Percentiles rank a stretch among this genome's conserved stretches.
Conservation (phyloP, 2,329 filamentous ascomycete species). For the Emmonsiellopsis sp. region DNA sequence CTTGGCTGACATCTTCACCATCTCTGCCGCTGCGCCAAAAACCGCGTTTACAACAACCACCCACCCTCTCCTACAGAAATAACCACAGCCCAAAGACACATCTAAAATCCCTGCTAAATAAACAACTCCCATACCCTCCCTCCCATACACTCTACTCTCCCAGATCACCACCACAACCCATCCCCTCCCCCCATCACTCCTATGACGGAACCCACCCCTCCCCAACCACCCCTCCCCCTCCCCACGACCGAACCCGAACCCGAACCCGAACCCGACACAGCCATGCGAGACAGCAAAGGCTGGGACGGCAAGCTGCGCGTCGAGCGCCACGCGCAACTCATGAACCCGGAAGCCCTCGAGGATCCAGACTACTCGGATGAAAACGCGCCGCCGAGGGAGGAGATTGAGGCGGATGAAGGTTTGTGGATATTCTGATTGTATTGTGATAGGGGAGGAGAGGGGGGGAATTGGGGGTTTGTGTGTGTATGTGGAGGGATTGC, state of each 20-base stretch:
- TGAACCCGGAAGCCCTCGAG: slow-evolving; percentile 72
- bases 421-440: slow-evolving; percentile 6
- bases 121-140: neutral
- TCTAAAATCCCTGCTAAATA: neutral
- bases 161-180: neutral
- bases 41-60: neutral
- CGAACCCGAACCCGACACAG: slow-evolving; percentile 1
- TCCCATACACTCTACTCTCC: neutral
- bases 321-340: slow-evolving; percentile 57
- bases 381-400: slow-evolving; percentile 57
- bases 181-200: neutral
- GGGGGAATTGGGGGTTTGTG: neutral
- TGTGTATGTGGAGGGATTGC: neutral
- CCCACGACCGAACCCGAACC: slow-evolving; percentile 7
- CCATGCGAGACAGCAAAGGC: slow-evolving; percentile 35
- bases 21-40: neutral
- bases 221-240: slow-evolving; percentile 19
- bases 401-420: slow-evolving; percentile 78
- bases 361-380: slow-evolving; percentile 80
- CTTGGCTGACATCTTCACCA: neutral
- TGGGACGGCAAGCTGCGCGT: slow-evolving; percentile 46
- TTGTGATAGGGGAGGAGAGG: neutral
- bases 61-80: too few relatives aligned
- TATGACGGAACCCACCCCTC: slow-evolving; percentile 11
- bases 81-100: too few relatives aligned